A percentile compares a stretch with the other conserved stretches of the same genome.
These are phyloP conservation scores for Metarhizium anisopliae DNA, from an alignment of 2,329 filamentous ascomycete genomes.

Conservation along the genomic window DNA sequence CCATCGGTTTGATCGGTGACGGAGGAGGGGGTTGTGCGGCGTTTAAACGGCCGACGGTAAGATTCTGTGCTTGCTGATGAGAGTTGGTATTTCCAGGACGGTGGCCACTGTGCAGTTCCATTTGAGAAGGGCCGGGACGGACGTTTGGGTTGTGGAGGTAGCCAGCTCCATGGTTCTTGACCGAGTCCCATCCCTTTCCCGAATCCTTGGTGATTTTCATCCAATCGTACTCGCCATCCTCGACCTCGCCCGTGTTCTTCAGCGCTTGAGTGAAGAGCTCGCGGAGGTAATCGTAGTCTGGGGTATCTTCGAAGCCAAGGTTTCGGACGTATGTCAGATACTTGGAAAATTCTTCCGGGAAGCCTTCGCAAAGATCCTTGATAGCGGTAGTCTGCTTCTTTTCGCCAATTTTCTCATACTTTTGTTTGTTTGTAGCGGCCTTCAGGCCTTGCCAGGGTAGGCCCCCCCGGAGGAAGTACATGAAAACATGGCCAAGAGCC, in stretches of 20 bases:
- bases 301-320: slow-evolving; percentile 95
- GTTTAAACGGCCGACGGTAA: slow-evolving; percentile 86
- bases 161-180: slow-evolving; percentile 54
- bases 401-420: slow-evolving; percentile 99
- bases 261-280: slow-evolving; percentile 94
- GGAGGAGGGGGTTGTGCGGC: slow-evolving; percentile 83
- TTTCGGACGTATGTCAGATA: slow-evolving; percentile 97
- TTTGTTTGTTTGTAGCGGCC: slow-evolving; percentile 79
- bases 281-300: slow-evolving; percentile 95
- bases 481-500: slow-evolving; percentile 68
- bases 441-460: slow-evolving; percentile 67
- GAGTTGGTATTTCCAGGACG: slow-evolving; percentile 56
- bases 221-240: slow-evolving; percentile 99
- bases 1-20: slow-evolving; percentile 73
- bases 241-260: slow-evolving; percentile 87
- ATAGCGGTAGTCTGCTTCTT: slow-evolving; percentile 98
- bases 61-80: slow-evolving; percentile 53
- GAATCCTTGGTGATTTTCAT: slow-evolving; percentile 84
- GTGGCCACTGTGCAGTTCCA: slow-evolving; percentile 71
- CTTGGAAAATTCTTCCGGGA: slow-evolving; percentile 95
- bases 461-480: slow-evolving; percentile 65
- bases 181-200: slow-evolving; percentile 79
- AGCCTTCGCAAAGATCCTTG: slow-evolving; percentile 93
- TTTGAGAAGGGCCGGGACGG: slow-evolving; percentile 71
- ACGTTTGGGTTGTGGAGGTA: slow-evolving; percentile 69